Conservation (phyloP, 108 stramenopile genomes). For the Cyclotella atomus region DNA sequence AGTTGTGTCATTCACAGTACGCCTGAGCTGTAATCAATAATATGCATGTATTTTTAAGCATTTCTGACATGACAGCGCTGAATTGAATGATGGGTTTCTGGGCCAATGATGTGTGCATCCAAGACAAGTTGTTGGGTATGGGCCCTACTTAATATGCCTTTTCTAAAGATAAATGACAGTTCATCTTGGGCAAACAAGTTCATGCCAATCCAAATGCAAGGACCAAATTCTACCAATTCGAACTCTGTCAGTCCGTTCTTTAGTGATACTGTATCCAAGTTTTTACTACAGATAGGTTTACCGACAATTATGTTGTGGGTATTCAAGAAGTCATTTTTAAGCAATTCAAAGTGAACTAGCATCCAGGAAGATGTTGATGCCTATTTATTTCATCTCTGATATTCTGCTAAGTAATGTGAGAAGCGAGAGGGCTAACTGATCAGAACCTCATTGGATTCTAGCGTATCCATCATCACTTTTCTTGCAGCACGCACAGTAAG, state of each 20-base stretch:
- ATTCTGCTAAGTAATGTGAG: no score
- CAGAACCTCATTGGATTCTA: slow-evolving; percentile 17
- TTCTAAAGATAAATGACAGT: not conserved
- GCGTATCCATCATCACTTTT: slow-evolving; percentile 20
- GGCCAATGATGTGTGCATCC: not conserved
- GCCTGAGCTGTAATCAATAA: no score
- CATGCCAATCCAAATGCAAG: not conserved
- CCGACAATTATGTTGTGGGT: no score
- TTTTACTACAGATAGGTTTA: no score
- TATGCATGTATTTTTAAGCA: not conserved
- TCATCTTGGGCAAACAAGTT: slow-evolving; percentile 4
- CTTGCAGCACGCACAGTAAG: slow-evolving; percentile 16
- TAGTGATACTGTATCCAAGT: no score
- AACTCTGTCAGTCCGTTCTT: no score
- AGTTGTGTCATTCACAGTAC: no score
- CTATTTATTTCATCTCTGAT: not conserved
- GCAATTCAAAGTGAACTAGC: no score
- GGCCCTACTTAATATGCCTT: slow-evolving; percentile 28
- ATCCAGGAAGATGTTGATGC: not conserved
- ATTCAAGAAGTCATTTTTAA: no score
- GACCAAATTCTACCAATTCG: no score
- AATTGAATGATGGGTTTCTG: slow-evolving; percentile 6
- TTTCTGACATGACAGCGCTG: not conserved
- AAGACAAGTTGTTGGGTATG: not conserved
- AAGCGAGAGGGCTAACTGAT: not conserved